A percentile compares a stretch with the other conserved stretches of the same genome.
Conservation (phyloP, 2,329 filamentous ascomycete species). For the Allantophomopsis lycopodina region DNA sequence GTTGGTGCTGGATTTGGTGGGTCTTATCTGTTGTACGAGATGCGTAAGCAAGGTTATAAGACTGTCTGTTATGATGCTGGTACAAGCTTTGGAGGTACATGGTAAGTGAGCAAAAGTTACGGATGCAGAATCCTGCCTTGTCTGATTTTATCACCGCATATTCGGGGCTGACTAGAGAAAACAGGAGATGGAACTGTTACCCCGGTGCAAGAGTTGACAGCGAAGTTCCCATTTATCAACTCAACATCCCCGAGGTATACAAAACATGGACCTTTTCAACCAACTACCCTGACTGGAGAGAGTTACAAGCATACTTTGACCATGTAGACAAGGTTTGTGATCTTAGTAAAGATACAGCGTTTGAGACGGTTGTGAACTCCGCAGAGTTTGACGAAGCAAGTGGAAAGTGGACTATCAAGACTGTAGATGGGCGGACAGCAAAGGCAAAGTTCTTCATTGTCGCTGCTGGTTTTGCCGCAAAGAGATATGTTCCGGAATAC, state of each 20-base stretch:
- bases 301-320: slow-evolving; percentile 28
- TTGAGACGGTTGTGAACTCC: neutral
- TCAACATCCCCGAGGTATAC: slow-evolving; percentile 22
- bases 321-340: slow-evolving; percentile 26
- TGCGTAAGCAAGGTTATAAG: no score
- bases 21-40: neutral
- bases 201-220: slow-evolving; percentile 3
- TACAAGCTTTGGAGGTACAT: no score
- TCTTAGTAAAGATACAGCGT: slow-evolving; percentile 17
- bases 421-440: neutral
- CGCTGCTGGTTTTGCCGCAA: neutral
- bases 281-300: slow-evolving; percentile 21
- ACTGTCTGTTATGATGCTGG: no score
- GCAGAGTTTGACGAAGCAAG: neutral
- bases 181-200: slow-evolving; percentile 2
- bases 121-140: no score
- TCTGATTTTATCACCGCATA: no score
- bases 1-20: neutral
- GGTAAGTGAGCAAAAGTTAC: no score
- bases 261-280: slow-evolving; percentile 27
- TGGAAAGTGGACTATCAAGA: neutral
- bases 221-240: neutral
- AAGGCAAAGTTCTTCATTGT: neutral
- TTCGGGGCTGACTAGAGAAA: no score
- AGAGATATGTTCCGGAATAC: neutral